phyloP scores from a whole-genome alignment of 805 yeast species.

The Jamesozyma piceae region DNA sequence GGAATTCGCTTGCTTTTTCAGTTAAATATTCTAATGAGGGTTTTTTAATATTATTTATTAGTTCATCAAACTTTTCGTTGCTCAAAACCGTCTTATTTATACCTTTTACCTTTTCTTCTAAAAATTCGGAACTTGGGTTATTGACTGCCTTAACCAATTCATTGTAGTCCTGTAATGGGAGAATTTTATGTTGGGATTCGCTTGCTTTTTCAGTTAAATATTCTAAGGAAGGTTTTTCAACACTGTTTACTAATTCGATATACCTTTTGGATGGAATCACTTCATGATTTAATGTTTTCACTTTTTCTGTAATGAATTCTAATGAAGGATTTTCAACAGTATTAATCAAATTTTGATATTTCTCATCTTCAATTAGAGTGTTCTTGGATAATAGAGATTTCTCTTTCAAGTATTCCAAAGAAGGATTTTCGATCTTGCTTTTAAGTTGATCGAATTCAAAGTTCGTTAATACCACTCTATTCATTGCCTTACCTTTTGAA shows the following conservation, averaged over 20 bases:
- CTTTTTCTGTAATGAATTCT: slow-evolving; percentile 15
- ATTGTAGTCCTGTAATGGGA: neutral
- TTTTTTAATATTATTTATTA: neutral
- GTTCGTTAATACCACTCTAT: neutral
- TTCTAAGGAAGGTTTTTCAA: neutral
- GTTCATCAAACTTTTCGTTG: neutral
- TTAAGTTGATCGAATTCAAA: slow-evolving; percentile 7
- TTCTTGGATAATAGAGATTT: slow-evolving; percentile 11
- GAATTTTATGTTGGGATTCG: neutral
- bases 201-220: neutral
- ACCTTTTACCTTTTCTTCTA: neutral
- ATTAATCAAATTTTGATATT: slow-evolving; percentile 1
- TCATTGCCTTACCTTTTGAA: neutral
- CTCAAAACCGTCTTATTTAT: neutral
- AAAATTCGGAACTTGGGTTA: neutral
- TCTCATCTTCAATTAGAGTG: slow-evolving; percentile 13
- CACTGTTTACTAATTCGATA: slow-evolving; percentile 5
- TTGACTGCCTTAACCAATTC: neutral
- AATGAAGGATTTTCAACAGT: slow-evolving; percentile 11
- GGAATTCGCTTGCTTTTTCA: neutral
- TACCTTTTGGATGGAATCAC: slow-evolving; percentile 5
- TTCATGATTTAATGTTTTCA: slow-evolving; percentile 10
- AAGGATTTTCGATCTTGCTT: slow-evolving; percentile 7
- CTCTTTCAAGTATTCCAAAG: slow-evolving; percentile 8
- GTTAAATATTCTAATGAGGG: neutral